phyloP scores from a whole-genome alignment of 768 basidiomycete genomes.

The Amyloporia xantha region DNA sequence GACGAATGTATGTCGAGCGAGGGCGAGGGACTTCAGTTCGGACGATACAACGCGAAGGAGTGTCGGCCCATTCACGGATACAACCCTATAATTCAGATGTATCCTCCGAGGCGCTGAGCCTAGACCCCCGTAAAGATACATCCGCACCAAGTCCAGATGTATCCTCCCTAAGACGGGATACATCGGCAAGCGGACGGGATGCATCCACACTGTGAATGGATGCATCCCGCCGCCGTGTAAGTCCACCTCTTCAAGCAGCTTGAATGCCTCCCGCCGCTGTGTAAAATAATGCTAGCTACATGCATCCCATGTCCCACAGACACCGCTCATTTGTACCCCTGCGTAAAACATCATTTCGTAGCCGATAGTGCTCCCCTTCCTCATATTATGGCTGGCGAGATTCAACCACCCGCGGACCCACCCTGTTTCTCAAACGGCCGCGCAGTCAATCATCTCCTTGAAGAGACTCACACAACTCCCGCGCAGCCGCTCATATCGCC shows the following conservation, averaged over 20 bases:
- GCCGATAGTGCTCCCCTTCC: too few relatives aligned
- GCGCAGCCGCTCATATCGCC: neutral
- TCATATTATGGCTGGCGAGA: too few relatives aligned
- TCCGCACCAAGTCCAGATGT: neutral
- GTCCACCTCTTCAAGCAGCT: too few relatives aligned
- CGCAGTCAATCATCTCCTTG: neutral
- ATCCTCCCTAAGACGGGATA: neutral
- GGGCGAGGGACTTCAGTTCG: constrained; percentile 1
- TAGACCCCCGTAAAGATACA: neutral
- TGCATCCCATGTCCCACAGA: too few relatives aligned
- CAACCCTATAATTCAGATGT: neutral
- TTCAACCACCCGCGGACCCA: neutral
- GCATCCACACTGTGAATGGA: too few relatives aligned
- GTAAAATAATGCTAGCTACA: too few relatives aligned
- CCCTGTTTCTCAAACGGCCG: neutral
- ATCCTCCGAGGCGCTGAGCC: neutral
- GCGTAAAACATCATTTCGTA: too few relatives aligned
- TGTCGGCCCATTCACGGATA: neutral
- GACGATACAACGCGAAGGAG: neutral
- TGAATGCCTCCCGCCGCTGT: too few relatives aligned
- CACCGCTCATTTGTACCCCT: too few relatives aligned
- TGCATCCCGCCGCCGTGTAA: too few relatives aligned
- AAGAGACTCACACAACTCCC: neutral
- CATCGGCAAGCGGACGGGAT: neutral
- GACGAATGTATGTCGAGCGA: too few relatives aligned